phyloP scores from a whole-genome alignment of 2,329 filamentous ascomycete species.

The Sporothrix brasiliensis region DNA sequence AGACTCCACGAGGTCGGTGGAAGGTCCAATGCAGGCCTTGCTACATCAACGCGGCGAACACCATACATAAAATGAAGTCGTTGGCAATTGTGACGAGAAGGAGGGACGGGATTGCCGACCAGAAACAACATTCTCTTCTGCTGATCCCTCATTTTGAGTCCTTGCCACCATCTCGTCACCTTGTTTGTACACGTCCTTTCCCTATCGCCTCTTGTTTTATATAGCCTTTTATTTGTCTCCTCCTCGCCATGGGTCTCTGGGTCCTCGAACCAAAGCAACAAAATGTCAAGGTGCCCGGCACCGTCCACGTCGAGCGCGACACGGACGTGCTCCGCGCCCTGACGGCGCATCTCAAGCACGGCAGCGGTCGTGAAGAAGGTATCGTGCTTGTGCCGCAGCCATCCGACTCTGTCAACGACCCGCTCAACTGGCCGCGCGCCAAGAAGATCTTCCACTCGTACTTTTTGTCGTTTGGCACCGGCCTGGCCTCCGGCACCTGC shows the following conservation, averaged over 20 bases:
- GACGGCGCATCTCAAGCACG: slow-evolving; percentile 23
- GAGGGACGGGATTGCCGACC: background rate
- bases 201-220: background rate
- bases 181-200: background rate
- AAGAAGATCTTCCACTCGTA: slow-evolving; percentile 48
- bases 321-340: slow-evolving; percentile 25
- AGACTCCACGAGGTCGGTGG: too few species aligned
- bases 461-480: slow-evolving; percentile 45
- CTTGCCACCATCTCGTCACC: background rate
- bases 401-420: slow-evolving; percentile 24
- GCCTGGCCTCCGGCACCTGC: slow-evolving; percentile 39
- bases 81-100: background rate
- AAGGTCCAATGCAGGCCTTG: too few species aligned
- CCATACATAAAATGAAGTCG: slow-evolving; percentile 3
- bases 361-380: slow-evolving; percentile 40
- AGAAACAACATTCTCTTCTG: background rate
- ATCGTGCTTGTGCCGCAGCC: slow-evolving; percentile 38
- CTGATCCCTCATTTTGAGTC: background rate
- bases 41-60: background rate
- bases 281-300: slow-evolving; percentile 33
- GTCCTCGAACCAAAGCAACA: slow-evolving; percentile 31
- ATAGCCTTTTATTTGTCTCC: background rate
- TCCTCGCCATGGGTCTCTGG: slow-evolving; percentile 32
- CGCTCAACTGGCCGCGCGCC: slow-evolving; percentile 26
- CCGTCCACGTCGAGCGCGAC: slow-evolving; percentile 33